Evolutionary conservation across 2,329 filamentous ascomycete species (phyloP).

Genomic region (Monilinia polystroma): DNA sequence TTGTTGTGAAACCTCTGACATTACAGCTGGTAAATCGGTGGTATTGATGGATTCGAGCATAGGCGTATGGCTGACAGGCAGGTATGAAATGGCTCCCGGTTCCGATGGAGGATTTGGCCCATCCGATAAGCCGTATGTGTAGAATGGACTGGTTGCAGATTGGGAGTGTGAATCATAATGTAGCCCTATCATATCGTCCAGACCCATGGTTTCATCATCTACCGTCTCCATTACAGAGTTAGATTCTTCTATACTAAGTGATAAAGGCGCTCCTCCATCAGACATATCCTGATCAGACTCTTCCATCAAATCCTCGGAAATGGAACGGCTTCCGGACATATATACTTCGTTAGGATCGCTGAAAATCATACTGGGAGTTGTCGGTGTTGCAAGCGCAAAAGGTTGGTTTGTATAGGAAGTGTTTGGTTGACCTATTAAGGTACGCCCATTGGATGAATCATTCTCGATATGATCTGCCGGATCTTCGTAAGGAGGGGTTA

Average conservation of each 20-base stretch:
- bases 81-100: neutral
- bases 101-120: neutral
- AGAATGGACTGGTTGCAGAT: neutral
- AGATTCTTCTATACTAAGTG: conserved; percentile 27
- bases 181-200: conserved; percentile 27
- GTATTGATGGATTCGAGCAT: neutral
- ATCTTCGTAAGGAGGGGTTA: conserved; percentile 34
- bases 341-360: conserved; percentile 25
- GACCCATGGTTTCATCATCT: conserved; percentile 35
- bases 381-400: conserved; percentile 24
- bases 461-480: conserved; percentile 26
- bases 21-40: conserved; percentile 32
- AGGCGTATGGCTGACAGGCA: neutral
- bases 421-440: conserved; percentile 12
- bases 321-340: conserved; percentile 25
- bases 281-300: conserved; percentile 39
- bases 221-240: conserved; percentile 34
- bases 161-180: conserved; percentile 1
- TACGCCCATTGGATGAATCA: conserved; percentile 26
- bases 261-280: conserved; percentile 34
- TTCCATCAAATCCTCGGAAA: conserved; percentile 19
- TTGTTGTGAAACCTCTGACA: conserved; percentile 38
- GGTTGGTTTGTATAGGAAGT: conserved; percentile 6
- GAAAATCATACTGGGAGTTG: conserved; percentile 27
- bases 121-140: neutral